Conservation (phyloP, 1,284 basidiomycete species). For the Puccinia polysora region DNA sequence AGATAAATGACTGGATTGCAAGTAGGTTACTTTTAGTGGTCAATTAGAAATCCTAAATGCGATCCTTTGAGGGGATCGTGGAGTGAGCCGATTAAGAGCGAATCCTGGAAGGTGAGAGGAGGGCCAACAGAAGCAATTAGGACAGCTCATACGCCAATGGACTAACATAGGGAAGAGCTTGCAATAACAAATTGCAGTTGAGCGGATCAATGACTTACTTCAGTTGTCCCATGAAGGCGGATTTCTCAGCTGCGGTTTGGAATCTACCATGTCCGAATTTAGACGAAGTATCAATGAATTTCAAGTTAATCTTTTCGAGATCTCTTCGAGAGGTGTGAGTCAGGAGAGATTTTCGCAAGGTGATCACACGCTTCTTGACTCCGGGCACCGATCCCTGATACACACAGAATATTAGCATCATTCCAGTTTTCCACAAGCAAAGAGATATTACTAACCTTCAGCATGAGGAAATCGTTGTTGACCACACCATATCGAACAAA, state of each 20-base stretch:
- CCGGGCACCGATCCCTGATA: constrained; percentile 92
- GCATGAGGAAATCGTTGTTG: constrained; percentile 95
- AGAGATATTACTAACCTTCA: constrained; percentile 54
- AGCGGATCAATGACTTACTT: constrained; percentile 2
- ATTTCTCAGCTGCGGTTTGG: constrained; percentile 41
- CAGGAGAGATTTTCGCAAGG: constrained; percentile 82
- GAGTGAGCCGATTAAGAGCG: no score
- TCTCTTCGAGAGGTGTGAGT: constrained; percentile 67
- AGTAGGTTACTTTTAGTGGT: no score
- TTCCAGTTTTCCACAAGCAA: background rate
- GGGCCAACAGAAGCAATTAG: no score
- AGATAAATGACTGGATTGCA: no score
- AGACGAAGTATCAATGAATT: constrained; percentile 96
- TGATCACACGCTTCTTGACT: constrained; percentile 96
- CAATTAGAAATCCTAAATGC: no score
- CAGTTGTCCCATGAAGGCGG: constrained; percentile 43
- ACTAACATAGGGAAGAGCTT: no score
- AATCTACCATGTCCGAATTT: constrained; percentile 66
- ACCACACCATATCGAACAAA: constrained; percentile 99
- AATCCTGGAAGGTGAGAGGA: no score
- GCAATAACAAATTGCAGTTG: background rate
- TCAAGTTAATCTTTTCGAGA: constrained; percentile 95
- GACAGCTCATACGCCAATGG: no score
- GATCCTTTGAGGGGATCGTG: no score
- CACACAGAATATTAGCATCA: no score